phyloP scores from a whole-genome alignment of 192 early-diverging fungal species.

The Backusella tuberculispora region DNA sequence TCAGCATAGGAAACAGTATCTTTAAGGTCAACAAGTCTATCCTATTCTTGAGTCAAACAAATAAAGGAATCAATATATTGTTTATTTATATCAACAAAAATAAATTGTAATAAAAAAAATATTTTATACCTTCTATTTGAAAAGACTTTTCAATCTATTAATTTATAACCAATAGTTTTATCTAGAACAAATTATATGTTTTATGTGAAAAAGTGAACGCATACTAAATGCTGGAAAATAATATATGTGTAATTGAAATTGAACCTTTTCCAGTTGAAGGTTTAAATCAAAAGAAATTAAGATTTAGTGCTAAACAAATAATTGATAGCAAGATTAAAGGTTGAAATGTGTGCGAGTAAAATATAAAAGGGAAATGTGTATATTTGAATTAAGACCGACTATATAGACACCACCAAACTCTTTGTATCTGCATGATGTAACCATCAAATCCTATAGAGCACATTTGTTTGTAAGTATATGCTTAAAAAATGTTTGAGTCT shows the following conservation, averaged over 20 bases:
- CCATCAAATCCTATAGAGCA: conserved; percentile 14
- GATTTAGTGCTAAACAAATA: too few relatives aligned
- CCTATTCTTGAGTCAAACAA: conserved; percentile 9
- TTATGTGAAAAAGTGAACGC: too few relatives aligned
- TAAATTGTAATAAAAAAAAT: too few relatives aligned
- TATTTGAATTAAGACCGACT: conserved; percentile 9
- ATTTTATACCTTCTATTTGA: conserved; percentile 3
- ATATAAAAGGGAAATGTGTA: conserved; percentile 21
- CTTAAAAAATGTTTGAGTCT: neutral
- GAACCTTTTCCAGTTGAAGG: too few relatives aligned
- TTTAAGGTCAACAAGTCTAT: neutral
- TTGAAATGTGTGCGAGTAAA: too few relatives aligned
- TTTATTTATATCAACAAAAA: neutral
- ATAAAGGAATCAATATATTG: conserved; percentile 18
- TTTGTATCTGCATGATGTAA: conserved; percentile 18
- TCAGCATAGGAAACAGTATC: neutral
- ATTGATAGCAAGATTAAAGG: too few relatives aligned
- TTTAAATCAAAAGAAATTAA: too few relatives aligned
- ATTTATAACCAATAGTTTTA: too few relatives aligned
- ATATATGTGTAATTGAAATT: too few relatives aligned
- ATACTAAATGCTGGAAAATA: too few relatives aligned
- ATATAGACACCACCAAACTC: conserved; percentile 13
- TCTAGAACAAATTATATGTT: too few relatives aligned
- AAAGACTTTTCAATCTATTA: conserved; percentile 17
- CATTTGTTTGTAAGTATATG: conserved; percentile 17